These are phyloP conservation scores for Trichoderma sp. DNA, from an alignment of 2,329 filamentous ascomycete species.

Conservation along the genomic window DNA sequence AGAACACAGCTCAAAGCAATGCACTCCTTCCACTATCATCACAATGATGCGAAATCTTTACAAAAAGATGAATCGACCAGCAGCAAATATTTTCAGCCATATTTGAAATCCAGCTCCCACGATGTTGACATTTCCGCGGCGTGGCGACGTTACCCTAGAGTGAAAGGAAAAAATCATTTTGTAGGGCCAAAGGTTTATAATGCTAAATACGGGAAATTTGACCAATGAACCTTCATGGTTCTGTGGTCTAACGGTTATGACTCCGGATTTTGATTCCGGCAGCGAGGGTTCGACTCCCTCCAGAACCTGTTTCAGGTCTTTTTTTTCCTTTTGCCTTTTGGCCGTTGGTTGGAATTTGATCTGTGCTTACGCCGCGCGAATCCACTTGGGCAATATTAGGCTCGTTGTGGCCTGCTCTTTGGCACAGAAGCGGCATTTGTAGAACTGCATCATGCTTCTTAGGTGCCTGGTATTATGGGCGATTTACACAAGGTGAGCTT, in stretches of 20 bases:
- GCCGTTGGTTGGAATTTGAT: not conserved
- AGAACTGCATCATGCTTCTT: not conserved
- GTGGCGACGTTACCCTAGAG: not conserved
- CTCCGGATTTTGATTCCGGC: conserved; percentile 27
- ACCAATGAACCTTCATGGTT: conserved; percentile 5
- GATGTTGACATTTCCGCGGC: not conserved
- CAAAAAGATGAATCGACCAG: not conserved
- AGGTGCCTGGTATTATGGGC: not conserved
- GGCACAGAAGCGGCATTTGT: not conserved
- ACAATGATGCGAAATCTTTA: not conserved
- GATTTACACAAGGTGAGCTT: not conserved
- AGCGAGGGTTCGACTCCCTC: conserved; percentile 26
- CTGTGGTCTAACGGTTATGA: conserved; percentile 27
- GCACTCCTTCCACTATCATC: not conserved
- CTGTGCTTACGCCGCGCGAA: not conserved
- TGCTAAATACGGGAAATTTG: not conserved
- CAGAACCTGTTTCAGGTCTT: conserved; percentile 19
- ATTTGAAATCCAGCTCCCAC: not conserved
- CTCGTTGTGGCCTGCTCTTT: not conserved
- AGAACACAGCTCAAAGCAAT: not conserved
- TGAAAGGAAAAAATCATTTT: not conserved
- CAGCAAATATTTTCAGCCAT: not conserved
- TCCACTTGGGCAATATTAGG: not conserved
- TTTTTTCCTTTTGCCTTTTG: not conserved
- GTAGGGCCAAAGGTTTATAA: not conserved